Conservation (phyloP, 805 yeast genomes). For the Diddensiella santjacobensis region DNA sequence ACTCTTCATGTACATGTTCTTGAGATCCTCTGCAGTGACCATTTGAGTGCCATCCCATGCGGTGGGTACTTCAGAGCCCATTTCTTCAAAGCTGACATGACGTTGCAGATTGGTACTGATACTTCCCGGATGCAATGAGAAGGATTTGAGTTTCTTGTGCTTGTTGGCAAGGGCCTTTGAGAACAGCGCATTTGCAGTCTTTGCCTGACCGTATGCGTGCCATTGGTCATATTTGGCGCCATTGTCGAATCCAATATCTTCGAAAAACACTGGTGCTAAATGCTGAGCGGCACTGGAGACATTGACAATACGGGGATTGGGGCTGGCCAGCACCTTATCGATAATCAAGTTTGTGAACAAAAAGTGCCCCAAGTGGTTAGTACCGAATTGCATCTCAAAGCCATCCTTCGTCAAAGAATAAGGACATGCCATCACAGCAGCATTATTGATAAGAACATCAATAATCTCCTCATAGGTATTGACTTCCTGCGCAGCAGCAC, state of each 20-base stretch:
- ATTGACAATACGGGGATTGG: conserved; percentile 9
- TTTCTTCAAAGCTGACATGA: conserved; percentile 8
- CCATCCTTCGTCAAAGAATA: conserved; percentile 58
- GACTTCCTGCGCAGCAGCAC: conserved; percentile 13
- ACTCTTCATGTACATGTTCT: background rate
- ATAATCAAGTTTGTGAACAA: conserved; percentile 48
- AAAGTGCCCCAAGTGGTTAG: conserved; percentile 74
- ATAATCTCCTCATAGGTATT: conserved; percentile 31
- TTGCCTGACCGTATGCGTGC: conserved; percentile 59
- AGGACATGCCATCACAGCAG: conserved; percentile 77
- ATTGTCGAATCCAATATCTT: conserved; percentile 10
- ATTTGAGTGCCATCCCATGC: conserved; percentile 6
- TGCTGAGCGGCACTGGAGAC: conserved; percentile 10
- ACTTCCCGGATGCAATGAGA: conserved; percentile 13
- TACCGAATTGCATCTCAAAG: conserved; percentile 76
- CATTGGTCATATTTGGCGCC: conserved; percentile 10
- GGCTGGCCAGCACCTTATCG: conserved; percentile 6
- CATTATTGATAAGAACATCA: conserved; percentile 68
- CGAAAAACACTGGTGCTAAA: conserved; percentile 9
- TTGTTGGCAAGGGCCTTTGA: conserved; percentile 8
- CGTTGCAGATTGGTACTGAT: conserved; percentile 12
- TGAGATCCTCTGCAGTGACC: background rate
- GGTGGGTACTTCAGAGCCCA: background rate
- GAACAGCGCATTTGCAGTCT: conserved; percentile 64
- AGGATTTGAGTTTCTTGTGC: conserved; percentile 3